These are phyloP conservation scores for Yarrowia keelungensis DNA, from an alignment of 805 yeast species.

Conservation along the genomic window DNA sequence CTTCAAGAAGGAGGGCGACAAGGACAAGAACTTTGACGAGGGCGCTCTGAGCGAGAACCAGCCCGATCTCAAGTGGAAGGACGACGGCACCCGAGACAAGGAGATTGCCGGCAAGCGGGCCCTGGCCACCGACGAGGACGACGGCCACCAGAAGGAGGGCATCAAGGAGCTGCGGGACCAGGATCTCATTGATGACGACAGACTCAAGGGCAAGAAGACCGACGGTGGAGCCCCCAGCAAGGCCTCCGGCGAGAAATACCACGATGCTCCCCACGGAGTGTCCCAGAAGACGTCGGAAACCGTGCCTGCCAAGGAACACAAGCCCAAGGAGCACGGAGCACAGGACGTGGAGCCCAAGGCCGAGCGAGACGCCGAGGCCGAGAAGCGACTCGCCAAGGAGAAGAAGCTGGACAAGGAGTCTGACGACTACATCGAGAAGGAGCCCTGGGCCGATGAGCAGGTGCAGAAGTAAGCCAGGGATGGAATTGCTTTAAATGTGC, in stretches of 20 bases:
- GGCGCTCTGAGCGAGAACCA: slow-evolving; percentile 6
- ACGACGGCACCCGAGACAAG: slow-evolving; percentile 9
- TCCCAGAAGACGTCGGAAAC: slow-evolving; percentile 18
- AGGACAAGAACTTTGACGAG: slow-evolving; percentile 3
- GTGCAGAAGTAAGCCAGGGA: not conserved
- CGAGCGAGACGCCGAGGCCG: slow-evolving; percentile 15
- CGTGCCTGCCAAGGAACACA: slow-evolving; percentile 15
- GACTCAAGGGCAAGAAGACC: slow-evolving; percentile 15
- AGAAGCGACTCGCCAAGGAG: slow-evolving; percentile 21
- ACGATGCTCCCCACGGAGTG: not conserved
- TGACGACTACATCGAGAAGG: slow-evolving; percentile 20
- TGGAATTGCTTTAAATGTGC: too few species aligned
- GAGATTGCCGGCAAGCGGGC: slow-evolving; percentile 14
- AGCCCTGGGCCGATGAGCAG: slow-evolving; percentile 26
- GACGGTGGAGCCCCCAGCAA: slow-evolving; percentile 8
- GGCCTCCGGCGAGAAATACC: not conserved
- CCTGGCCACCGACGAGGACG: slow-evolving; percentile 15
- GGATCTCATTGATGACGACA: slow-evolving; percentile 12
- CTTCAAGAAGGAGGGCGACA: slow-evolving; percentile 21
- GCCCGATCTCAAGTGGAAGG: slow-evolving; percentile 16
- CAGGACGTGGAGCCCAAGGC: slow-evolving; percentile 26
- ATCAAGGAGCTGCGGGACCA: slow-evolving; percentile 26
- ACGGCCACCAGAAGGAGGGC: slow-evolving; percentile 20
- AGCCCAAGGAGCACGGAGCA: not conserved
- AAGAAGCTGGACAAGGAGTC: slow-evolving; percentile 32